Base-by-base conservation (phyloP, 441 rosid genomes). In the Syzygium syzygioides region DNA sequence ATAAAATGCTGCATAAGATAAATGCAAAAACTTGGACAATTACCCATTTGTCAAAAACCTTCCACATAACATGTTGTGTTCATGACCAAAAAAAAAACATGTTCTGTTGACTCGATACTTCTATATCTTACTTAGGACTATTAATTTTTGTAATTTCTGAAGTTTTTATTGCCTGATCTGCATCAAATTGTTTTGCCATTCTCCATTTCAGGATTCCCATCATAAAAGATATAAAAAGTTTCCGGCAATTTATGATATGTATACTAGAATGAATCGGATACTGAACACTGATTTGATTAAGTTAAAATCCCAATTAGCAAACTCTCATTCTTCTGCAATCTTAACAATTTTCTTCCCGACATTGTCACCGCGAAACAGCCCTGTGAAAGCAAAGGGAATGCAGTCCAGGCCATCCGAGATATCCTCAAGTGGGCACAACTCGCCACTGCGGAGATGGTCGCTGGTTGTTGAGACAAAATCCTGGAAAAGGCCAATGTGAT, bases 311-410 rank as follows among this genome's bases (percentile, higher is more conserved):
- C 18, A 76, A 25, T 12, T 9, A 76, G 83, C 83, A 45, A 41
- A 2, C 83, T 76, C 50, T 91, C 87, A 93, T 50, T 92, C 92
- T 62, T 89, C 62, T 54, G 94, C 93, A 87, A 95, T 91, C 56
- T 89, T 86, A 85, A 95, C 97, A 11, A 94, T 87, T 85, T 92
- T 94, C 91, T 95, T 95, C 54, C 96, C 95, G 23, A 93, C 64
- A 84, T 94, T 95, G 68, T 90, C 86, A 7, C 96, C 96, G 2
- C 53, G 86, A 62, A 92, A 94, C 12, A 95, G 92, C 79, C 93
- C 92, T 23, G 89, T 23, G 25, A 94, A 90, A 55, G 96, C 94
- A 25, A 92, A 93, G 30, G 95, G 95, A 71, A 94, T 92, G 90
- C 89, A 93, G 50, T 93, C 93, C 19, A 94, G 80, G 14, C 96